Percentiles rank a stretch among this genome's conserved stretches.
These are phyloP conservation scores for Cymbopogon citratus DNA, from an alignment of 176 grass and related monocot species.

Conservation along the genomic window DNA sequence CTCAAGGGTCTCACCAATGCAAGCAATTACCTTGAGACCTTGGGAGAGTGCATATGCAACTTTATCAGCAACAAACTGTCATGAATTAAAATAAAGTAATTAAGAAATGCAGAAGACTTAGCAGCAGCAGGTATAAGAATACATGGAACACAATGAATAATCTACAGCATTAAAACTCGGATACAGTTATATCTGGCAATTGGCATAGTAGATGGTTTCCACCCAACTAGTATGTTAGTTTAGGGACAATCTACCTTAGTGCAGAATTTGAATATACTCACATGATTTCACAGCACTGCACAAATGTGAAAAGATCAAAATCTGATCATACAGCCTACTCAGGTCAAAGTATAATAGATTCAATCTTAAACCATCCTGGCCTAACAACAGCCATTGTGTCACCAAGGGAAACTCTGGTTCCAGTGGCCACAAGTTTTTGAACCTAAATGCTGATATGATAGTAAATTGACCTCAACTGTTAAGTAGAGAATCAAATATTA, in stretches of 20 bases:
- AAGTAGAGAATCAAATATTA: background rate
- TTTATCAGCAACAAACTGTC: conserved; percentile 79
- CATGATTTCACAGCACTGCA: background rate
- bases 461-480: background rate
- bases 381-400: background rate
- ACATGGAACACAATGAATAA: background rate
- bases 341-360: background rate
- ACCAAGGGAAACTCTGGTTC: background rate
- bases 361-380: background rate
- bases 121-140: background rate
- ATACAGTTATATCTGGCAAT: background rate
- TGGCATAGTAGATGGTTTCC: background rate
- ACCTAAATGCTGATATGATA: background rate
- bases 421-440: background rate
- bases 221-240: background rate
- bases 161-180: background rate
- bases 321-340: background rate
- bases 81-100: conserved; percentile 9
- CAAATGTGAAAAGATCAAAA: background rate
- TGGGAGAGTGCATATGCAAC: conserved; percentile 76
- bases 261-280: background rate
- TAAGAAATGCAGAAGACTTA: background rate
- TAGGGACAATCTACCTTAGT: background rate
- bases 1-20: conserved; percentile 86
- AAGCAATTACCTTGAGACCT: conserved; percentile 89